Base-by-base conservation (phyloP, 2,329 filamentous ascomycete species). In the Lasiodiplodia citricola region DNA sequence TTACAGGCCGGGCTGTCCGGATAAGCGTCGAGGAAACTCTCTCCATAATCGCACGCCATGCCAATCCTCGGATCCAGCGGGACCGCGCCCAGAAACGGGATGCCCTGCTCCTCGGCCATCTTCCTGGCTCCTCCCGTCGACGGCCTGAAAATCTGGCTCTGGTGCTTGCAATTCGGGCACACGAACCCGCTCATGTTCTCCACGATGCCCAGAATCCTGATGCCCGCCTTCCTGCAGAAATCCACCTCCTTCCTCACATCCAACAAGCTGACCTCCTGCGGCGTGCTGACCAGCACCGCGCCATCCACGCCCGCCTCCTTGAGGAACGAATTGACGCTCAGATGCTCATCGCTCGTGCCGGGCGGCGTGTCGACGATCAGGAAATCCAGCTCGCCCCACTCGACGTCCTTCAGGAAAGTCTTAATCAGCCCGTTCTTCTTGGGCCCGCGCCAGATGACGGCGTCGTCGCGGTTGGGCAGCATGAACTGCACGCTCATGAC, bases 401-500 rank as follows among this genome's bases (percentile, higher is more conserved):
- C 93, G 7, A 99, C 96, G 76, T 99, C 96, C 83, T 97, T 97
- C 64, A 99, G 82, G 74, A 99, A 99, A 79, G 96, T 92, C 84
- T 99, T 99, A 78, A 99, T 98, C 68, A 99, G 83, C 0, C 96
- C 96, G 76, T 98, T 99, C 87, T 99, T 99, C 87, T 99, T 99
- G 2, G 96, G 92, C 0, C 96, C 96, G 63, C 96, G 88, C 96
- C 96, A 99, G 73, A 99, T 99, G 51, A 99, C 91, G 3, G 96
- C 96, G 77, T 97, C 94, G 79, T 99, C 95, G 57, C 92, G 87
- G 75, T 93, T 93, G 0, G 96, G 96, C 56, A 99, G 85, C 93
- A 99, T 97, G 79, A 99, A 99, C 80, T 99, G 96, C 72, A 99
- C 93, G 75, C 92, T 96, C 95, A 99, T 98, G 63, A 97, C 93